phyloP scores from a whole-genome alignment of 1,284 basidiomycete genomes.

The Laetiporus sulphureus region DNA sequence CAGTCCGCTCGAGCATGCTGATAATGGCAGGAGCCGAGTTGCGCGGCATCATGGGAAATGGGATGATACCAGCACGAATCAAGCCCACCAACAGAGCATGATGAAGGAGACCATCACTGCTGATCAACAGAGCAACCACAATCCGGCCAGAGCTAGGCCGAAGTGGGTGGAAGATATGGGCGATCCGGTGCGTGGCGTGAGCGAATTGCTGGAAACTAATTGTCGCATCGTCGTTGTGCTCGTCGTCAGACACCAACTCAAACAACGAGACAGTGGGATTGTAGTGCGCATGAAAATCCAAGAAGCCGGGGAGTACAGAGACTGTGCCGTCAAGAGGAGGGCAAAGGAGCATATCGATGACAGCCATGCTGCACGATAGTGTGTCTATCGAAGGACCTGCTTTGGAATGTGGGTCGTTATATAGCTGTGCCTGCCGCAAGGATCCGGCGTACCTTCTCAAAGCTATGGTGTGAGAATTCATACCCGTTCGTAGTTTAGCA shows the following conservation, averaged over 20 bases:
- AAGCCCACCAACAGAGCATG: constrained; percentile 24
- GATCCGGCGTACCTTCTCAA: too few relatives aligned
- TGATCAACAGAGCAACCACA: constrained; percentile 26
- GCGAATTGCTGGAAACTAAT: constrained; percentile 16
- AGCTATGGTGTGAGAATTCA: too few relatives aligned
- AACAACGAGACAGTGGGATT: constrained; percentile 22
- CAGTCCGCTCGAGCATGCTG: constrained; percentile 10
- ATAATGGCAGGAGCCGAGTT: constrained; percentile 12
- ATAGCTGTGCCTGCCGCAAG: too few relatives aligned
- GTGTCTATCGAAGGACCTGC: too few relatives aligned
- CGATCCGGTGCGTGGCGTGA: constrained; percentile 27
- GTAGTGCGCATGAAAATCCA: constrained; percentile 28
- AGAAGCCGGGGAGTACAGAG: constrained; percentile 12
- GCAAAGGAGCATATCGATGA: too few relatives aligned
- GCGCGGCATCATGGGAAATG: constrained; percentile 14
- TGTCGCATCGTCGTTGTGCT: neutral
- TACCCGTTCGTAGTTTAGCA: too few relatives aligned
- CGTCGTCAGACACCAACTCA: constrained; percentile 4
- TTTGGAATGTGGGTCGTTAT: too few relatives aligned
- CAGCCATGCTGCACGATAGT: too few relatives aligned
- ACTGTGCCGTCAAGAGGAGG: constrained; percentile 14
- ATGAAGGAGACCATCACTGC: constrained; percentile 26
- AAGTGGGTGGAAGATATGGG: constrained; percentile 23
- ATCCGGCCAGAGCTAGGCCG: constrained; percentile 13
- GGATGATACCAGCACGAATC: constrained; percentile 26